Base-by-base conservation (phyloP, 495 filamentous ascomycete genomes). In the Cryomyces antarcticus region DNA sequence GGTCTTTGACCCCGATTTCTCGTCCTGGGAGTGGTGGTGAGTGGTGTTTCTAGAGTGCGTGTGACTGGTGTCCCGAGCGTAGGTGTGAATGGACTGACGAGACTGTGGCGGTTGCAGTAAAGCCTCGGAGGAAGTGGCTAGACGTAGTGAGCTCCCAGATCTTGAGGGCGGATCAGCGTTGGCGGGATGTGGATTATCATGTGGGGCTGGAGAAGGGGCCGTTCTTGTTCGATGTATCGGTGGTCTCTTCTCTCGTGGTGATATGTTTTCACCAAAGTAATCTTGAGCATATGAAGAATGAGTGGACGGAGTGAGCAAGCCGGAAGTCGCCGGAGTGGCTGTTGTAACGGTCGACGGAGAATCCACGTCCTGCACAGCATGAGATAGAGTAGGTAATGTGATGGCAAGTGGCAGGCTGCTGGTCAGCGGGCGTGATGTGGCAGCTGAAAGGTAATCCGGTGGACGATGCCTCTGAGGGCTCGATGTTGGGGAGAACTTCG, bases 291-390 rank as follows among this genome's bases (percentile, higher is more conserved):
- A 46, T 12, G 39, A 42, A 3, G 49, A 47, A 7, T 43, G 39
- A 5, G 49, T 49, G 2, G 52, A 46, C 4, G 52, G 49, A 6
- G 52, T 54, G 7, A 13, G 6, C 2, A 38, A 31, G 4, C 17
- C 37, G 6, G 43, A n/a, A 10, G 35, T 45, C 7, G 37, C 30
- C 31, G 43, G 37, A 3, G 49, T 44, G 13, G 43, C 12, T 11
- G 49, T 40, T 34, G 38, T 36, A 4, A 46, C 45, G 9, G 49
- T 44, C 13, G 52, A 51, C 9, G 48, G 46, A 17, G 53, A 49
- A 41, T 49, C 54, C 33, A 53, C 52, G 40, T 58, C 55, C 46
- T 55, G 53, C n/a, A 50, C 49, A 9, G 53, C 54, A 13, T 56
- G 37, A 30, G 51, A 46, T 0, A 57, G 52, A 9, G 53, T 41